Conservation (phyloP, 2,329 filamentous ascomycete species). For the Furcasterigmium sp. region DNA sequence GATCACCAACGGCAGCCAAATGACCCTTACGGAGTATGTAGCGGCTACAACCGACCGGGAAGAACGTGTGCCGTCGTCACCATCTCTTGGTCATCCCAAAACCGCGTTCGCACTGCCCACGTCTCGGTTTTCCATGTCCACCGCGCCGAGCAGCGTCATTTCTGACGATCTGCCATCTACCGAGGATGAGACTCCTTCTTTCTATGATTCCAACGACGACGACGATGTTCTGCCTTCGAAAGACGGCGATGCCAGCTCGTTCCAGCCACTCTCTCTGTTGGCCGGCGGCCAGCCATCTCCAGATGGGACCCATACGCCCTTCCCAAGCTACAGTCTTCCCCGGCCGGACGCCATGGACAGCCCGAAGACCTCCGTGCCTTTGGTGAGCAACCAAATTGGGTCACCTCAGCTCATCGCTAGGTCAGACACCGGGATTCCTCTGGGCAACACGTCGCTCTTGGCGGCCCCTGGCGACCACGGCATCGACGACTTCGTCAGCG, state of each 20-base stretch:
- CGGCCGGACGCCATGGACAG: conserved; percentile 18
- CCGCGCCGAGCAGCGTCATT: conserved; percentile 20
- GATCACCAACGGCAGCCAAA: conserved; percentile 15
- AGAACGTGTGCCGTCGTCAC: conserved; percentile 2
- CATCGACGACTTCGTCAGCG: conserved; percentile 34
- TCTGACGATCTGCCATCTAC: conserved; percentile 31
- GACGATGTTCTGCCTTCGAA: conserved; percentile 26
- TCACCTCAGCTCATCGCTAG: conserved; percentile 6
- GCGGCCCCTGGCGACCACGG: conserved; percentile 28
- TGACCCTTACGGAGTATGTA: conserved; percentile 15
- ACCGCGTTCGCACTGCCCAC: conserved; percentile 14
- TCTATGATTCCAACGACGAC: conserved; percentile 41
- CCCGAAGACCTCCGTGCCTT: background rate
- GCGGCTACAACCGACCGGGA: background rate
- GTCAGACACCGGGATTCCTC: conserved; percentile 1
- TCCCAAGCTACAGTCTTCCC: conserved; percentile 40
- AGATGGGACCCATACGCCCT: conserved; percentile 18
- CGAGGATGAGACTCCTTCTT: conserved; percentile 36
- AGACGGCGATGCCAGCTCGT: conserved; percentile 28
- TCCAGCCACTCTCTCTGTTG: conserved; percentile 15
- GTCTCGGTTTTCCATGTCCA: conserved; percentile 24
- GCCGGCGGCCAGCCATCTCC: conserved; percentile 12
- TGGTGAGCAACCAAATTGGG: background rate
- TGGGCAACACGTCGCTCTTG: conserved; percentile 17
- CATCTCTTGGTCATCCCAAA: conserved; percentile 1